These are phyloP conservation scores for Gynandropsis gynandra DNA, from an alignment of 345 rosid species.

Conservation along the genomic window DNA sequence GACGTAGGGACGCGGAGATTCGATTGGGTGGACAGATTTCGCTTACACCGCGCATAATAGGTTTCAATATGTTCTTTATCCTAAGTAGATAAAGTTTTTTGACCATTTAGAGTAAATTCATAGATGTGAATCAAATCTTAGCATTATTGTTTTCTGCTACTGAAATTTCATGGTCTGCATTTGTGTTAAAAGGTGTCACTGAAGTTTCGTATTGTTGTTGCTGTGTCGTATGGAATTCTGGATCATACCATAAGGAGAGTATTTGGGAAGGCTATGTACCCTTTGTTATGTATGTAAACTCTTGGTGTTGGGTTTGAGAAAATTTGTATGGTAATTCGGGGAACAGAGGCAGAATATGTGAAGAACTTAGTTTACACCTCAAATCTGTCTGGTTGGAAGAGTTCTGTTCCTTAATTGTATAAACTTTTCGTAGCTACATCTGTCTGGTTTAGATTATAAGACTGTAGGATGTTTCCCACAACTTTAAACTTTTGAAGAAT, in stretches of 20 bases:
- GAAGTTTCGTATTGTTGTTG: not conserved
- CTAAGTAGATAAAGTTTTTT: not conserved
- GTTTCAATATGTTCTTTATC: slow-evolving; percentile 8
- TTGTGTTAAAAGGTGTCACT: not conserved
- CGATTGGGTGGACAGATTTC: slow-evolving; percentile 50
- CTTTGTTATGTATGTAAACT: not conserved
- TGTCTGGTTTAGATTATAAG: not conserved
- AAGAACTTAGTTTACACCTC: too few species aligned
- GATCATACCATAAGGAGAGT: not conserved
- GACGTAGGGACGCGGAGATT: slow-evolving; percentile 47
- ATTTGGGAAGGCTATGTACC: not conserved
- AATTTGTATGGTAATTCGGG: too few species aligned
- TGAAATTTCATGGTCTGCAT: not conserved
- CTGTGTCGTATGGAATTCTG: not conserved
- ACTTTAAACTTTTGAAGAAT: not conserved
- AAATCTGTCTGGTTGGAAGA: too few species aligned
- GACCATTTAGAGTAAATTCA: not conserved
- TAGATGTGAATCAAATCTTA: not conserved
- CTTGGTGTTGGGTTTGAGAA: too few species aligned
- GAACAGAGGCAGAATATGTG: too few species aligned
- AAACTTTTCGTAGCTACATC: too few species aligned
- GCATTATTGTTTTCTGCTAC: not conserved
- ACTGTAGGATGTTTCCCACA: not conserved
- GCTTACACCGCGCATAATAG: slow-evolving; percentile 47
- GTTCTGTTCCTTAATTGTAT: too few species aligned